phyloP scores from a whole-genome alignment of 441 rosid genomes.

The Geranium incanum region DNA sequence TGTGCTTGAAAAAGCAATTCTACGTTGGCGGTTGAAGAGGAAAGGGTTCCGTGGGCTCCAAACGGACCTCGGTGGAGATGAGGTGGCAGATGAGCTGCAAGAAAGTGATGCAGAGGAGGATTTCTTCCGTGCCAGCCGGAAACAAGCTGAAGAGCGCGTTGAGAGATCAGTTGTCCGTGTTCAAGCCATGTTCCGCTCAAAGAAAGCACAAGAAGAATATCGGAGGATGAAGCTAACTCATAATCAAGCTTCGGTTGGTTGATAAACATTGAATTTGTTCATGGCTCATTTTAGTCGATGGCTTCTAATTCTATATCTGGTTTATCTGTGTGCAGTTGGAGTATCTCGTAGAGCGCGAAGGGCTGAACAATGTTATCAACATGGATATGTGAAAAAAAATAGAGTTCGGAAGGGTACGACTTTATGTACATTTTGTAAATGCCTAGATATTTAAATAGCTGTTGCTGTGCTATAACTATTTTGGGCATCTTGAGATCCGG shows the following conservation, averaged over 20 bases:
- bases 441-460: slow-evolving; percentile 17
- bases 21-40: slow-evolving; percentile 93
- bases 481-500: neutral
- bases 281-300: neutral
- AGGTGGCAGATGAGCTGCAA: slow-evolving; percentile 22
- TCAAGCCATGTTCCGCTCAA: slow-evolving; percentile 95
- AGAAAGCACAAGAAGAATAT: slow-evolving; percentile 86
- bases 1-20: slow-evolving; percentile 77
- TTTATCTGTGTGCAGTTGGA: slow-evolving; percentile 42
- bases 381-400: slow-evolving; percentile 26
- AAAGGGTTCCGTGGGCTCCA: slow-evolving; percentile 87
- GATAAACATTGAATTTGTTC: slow-evolving; percentile 9
- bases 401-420: neutral
- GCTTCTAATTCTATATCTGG: neutral
- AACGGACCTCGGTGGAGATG: slow-evolving; percentile 35
- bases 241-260: slow-evolving; percentile 58
- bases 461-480: slow-evolving; percentile 2
- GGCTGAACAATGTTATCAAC: slow-evolving; percentile 16
- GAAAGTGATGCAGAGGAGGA: slow-evolving; percentile 60
- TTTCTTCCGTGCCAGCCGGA: slow-evolving; percentile 64
- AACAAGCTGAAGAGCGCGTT: slow-evolving; percentile 86
- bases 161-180: slow-evolving; percentile 79
- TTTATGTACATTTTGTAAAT: slow-evolving; percentile 23
- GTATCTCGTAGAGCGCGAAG: slow-evolving; percentile 23
- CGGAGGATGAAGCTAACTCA: slow-evolving; percentile 71